These are phyloP conservation scores for Phytophthora pisi DNA, from an alignment of 352 stramenopile species.

Conservation along the genomic window DNA sequence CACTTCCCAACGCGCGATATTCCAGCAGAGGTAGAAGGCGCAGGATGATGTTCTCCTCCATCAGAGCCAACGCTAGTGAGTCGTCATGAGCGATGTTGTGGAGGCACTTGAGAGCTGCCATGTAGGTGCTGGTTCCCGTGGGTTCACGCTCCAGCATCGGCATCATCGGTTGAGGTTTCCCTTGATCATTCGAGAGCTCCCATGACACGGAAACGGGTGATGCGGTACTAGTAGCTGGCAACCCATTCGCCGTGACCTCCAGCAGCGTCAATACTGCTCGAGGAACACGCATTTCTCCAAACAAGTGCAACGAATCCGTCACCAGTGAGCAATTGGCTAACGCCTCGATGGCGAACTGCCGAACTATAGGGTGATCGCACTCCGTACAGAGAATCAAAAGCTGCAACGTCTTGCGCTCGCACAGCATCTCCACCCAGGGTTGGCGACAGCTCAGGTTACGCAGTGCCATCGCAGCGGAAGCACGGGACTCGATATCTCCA, in stretches of 20 bases:
- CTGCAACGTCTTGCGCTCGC: conserved; percentile 68
- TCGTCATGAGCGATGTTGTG: conserved; percentile 74
- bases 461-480: conserved; percentile 73
- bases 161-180: neutral
- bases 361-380: conserved; percentile 52
- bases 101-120: conserved; percentile 73
- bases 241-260: conserved; percentile 33
- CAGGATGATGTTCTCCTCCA: conserved; percentile 58
- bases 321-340: conserved; percentile 81
- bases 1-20: conserved; percentile 40
- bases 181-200: conserved; percentile 10
- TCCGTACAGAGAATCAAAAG: conserved; percentile 67
- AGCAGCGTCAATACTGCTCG: conserved; percentile 58
- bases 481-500: conserved; percentile 66
- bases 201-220: conserved; percentile 19
- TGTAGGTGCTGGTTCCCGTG: conserved; percentile 53
- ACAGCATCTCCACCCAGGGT: conserved; percentile 83
- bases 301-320: conserved; percentile 74
- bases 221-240: neutral
- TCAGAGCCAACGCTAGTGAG: conserved; percentile 53
- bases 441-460: conserved; percentile 76
- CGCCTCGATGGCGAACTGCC: conserved; percentile 69
- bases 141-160: conserved; percentile 3
- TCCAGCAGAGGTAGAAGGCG: conserved; percentile 55
- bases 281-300: conserved; percentile 66